Base-by-base conservation (phyloP, 2,329 filamentous ascomycete genomes). In the Phaeosphaeriaceae sp. region DNA sequence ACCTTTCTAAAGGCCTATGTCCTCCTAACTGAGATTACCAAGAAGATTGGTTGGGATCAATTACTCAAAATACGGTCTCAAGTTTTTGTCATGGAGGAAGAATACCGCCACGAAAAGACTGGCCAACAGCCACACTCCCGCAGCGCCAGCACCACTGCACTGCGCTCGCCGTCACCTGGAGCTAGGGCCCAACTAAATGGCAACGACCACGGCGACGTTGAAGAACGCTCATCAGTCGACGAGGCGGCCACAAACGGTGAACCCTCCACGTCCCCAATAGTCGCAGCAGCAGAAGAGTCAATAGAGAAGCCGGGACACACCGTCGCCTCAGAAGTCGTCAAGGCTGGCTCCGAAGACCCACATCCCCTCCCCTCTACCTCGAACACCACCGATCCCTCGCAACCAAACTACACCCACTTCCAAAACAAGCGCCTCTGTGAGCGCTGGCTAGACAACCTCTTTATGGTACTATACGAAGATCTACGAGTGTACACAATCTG, bases 1-100 rank as follows among this genome's bases (percentile, higher is more conserved):
- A 99, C 94, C 0, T 99, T 99, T 70, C 86, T 94, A 66, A 90
- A 96, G 69, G 94, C 94, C 1, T 99, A 99, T 76, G 87, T 87
- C 57, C 88, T 99, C 28, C 80, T 99, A 54, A 97, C 94, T 0
- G 93, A 97, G 71, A 93, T 99, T 79, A 96, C 93, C 0, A 88
- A 91, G 53, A 93, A 94, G 74, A 97, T 99, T 63, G 94, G 94
- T 32, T 99, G 94, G 94, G 94, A 99, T 64, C 91, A 97, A 69
- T 81, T 99, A 17, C 79, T 99, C 42, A 95, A 91, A 74, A 96
- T 95, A 66, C 85, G 94, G 61, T 97, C 93, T 77, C 92, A 93
- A 56, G 94, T 99, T 1, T 99, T 99, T 64, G 94, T 99, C 40
- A 99, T 99, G 94, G 94, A 99, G 72, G 94, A 99, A 68, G 94